phyloP scores from a whole-genome alignment of 2,329 filamentous ascomycete species.

The Trichoderma sp. region DNA sequence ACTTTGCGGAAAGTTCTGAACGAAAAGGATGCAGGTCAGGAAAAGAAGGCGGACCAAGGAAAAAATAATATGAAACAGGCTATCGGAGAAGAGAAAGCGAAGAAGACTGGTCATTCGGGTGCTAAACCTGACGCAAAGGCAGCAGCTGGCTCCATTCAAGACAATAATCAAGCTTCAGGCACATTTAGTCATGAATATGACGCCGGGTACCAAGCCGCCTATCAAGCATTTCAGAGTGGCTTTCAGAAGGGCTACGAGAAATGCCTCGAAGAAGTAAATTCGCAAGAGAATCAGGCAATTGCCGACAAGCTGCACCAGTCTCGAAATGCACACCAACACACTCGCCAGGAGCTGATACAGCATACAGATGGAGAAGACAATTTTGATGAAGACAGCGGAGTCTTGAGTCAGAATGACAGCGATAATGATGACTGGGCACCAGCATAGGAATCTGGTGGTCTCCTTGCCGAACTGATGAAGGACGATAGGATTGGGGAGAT shows the following conservation, averaged over 20 bases:
- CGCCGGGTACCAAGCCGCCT: neutral
- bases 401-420: neutral
- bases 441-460: neutral
- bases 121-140: no score
- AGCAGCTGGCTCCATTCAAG: no score
- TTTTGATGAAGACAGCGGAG: rapidly evolving
- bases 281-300: no score
- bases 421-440: neutral
- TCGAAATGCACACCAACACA: neutral
- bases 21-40: no score
- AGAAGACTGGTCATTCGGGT: no score
- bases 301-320: rapidly evolving
- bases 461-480: neutral
- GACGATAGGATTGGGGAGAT: neutral
- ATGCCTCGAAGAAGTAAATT: neutral
- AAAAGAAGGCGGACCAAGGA: no score
- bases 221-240: neutral
- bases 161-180: neutral
- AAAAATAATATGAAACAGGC: no score
- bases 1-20: no score
- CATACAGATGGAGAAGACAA: neutral
- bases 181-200: neutral
- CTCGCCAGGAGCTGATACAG: neutral
- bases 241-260: neutral
- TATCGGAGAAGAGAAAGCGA: no score